Percentiles rank a stretch among this genome's conserved stretches.
Conservation (phyloP, 208 protist species). For the Trichomonas vaginalis region DNA sequence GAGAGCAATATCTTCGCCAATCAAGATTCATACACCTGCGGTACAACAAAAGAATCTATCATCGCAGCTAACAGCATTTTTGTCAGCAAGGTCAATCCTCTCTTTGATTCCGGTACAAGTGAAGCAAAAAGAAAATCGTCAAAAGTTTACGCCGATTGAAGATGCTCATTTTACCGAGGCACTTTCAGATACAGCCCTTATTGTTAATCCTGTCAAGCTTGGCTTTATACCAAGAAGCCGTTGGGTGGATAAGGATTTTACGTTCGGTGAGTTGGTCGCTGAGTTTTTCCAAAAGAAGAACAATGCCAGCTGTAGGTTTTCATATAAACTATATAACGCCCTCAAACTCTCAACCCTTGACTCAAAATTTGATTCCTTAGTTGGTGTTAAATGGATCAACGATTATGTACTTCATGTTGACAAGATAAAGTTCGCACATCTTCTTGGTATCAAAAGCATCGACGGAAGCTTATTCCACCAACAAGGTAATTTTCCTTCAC, state of each 20-base stretch:
- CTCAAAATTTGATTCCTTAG: not conserved
- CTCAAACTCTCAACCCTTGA: not conserved
- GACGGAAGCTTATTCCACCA: not conserved
- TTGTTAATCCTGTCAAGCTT: not conserved
- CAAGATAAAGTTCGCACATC: not conserved
- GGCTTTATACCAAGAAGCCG: not conserved
- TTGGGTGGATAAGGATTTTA: not conserved
- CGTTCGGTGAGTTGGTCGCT: not conserved
- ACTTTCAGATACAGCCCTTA: not conserved
- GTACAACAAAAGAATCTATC: not conserved
- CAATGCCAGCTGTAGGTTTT: not conserved
- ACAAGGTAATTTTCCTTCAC: constrained; percentile 6
- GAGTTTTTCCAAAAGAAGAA: not conserved
- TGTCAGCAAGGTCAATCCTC: not conserved
- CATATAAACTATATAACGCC: not conserved
- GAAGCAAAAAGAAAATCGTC: not conserved
- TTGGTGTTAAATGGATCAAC: not conserved
- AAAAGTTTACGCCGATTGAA: not conserved
- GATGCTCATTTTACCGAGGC: not conserved
- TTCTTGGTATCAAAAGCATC: not conserved
- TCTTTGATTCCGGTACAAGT: not conserved
- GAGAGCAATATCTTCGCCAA: not conserved
- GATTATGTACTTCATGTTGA: not conserved
- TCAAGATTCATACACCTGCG: not conserved
- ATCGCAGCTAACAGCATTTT: not conserved